Conservation (phyloP, 2,329 filamentous ascomycete genomes). For the Colletotrichum sp. region DNA sequence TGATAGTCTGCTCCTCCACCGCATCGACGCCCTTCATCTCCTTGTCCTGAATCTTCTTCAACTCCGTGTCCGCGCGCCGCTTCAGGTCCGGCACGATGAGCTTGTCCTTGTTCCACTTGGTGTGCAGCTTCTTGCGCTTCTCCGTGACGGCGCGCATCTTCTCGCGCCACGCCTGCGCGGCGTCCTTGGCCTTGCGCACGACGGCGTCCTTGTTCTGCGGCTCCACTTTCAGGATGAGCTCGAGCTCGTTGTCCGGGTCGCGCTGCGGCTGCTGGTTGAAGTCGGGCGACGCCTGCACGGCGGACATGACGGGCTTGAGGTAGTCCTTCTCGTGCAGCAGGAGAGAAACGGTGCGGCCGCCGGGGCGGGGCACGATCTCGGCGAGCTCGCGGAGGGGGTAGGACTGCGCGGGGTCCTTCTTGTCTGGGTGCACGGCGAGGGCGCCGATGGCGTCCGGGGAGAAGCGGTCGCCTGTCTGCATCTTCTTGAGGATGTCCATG, state of each 20-base stretch:
- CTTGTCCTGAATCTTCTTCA: slow-evolving; percentile 58
- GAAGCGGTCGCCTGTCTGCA: slow-evolving; percentile 56
- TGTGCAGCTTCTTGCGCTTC: slow-evolving; percentile 53
- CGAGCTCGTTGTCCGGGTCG: slow-evolving; percentile 62
- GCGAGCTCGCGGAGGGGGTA: slow-evolving; percentile 62
- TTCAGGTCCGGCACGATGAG: slow-evolving; percentile 52
- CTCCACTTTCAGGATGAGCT: slow-evolving; percentile 61
- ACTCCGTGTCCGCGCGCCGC: slow-evolving; percentile 50
- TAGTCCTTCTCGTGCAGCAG: slow-evolving; percentile 47
- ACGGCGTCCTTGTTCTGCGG: slow-evolving; percentile 55
- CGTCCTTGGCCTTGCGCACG: slow-evolving; percentile 46
- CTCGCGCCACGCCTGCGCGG: slow-evolving; percentile 56
- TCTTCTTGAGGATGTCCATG: slow-evolving; percentile 42
- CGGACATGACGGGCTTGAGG: slow-evolving; percentile 61
- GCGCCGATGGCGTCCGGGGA: slow-evolving; percentile 54
- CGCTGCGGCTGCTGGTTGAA: slow-evolving; percentile 68
- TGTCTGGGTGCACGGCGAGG: slow-evolving; percentile 43
- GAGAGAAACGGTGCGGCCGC: slow-evolving; percentile 45
- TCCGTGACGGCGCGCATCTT: slow-evolving; percentile 52
- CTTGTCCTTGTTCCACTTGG: slow-evolving; percentile 52
- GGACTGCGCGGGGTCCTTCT: slow-evolving; percentile 20
- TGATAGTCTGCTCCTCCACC: slow-evolving; percentile 54
- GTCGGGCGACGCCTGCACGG: slow-evolving; percentile 55
- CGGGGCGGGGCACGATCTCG: slow-evolving; percentile 54
- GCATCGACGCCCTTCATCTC: slow-evolving; percentile 55